Conservation (phyloP, 2,329 filamentous ascomycete species). For the Pseudopithomyces maydicus region DNA sequence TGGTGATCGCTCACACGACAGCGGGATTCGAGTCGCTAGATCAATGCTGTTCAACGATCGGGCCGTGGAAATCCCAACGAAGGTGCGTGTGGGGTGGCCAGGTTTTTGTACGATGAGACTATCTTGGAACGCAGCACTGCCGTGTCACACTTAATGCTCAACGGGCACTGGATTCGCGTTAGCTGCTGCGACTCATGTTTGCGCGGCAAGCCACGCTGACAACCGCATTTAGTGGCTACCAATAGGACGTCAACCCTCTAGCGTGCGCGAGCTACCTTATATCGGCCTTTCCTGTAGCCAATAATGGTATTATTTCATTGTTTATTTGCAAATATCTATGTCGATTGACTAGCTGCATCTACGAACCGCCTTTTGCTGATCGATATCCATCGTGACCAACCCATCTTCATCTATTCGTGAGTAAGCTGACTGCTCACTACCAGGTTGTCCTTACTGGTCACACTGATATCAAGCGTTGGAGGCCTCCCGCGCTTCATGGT, state of each 20-base stretch:
- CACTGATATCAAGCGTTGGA: too few species aligned
- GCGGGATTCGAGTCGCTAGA: neutral
- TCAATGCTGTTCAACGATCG: neutral
- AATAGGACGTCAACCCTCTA: neutral
- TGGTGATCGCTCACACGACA: slow-evolving; percentile 21
- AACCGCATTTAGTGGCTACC: neutral
- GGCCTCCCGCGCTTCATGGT: too few species aligned
- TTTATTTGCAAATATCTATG: too few species aligned
- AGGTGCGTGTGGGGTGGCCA: neutral
- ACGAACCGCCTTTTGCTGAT: neutral
- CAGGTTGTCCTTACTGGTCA: too few species aligned
- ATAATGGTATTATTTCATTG: neutral
- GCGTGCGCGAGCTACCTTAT: neutral
- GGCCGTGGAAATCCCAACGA: neutral
- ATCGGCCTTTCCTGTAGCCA: neutral
- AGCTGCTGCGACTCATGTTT: neutral
- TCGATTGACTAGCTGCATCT: too few species aligned
- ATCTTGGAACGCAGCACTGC: neutral
- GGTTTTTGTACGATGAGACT: neutral
- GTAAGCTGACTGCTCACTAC: too few species aligned
- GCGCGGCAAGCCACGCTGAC: slow-evolving; percentile 5
- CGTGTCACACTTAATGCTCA: neutral
- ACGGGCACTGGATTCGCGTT: slow-evolving; percentile 1
- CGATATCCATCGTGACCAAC: too few species aligned
- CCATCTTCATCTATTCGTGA: too few species aligned